Conservation (phyloP, 192 early-diverging fungal species). For the Gonapodya prolifera region DNA sequence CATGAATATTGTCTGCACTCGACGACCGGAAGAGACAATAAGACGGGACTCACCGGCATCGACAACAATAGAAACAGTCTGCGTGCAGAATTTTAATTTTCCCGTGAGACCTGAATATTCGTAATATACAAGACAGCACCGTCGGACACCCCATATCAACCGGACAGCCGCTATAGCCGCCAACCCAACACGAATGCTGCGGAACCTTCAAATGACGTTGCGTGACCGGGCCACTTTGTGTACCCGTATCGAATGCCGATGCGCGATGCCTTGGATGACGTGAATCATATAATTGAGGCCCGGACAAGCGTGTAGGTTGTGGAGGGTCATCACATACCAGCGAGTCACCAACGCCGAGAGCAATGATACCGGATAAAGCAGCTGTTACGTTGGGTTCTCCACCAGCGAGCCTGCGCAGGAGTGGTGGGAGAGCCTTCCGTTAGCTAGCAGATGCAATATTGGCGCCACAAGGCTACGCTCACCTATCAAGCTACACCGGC, state of each 20-base stretch:
- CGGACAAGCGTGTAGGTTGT: not conserved
- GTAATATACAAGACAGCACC: conserved; percentile 18
- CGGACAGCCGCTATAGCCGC: conserved; percentile 22
- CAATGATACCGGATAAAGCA: conserved; percentile 64
- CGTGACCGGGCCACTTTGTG: conserved; percentile 54
- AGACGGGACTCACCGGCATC: conserved; percentile 21
- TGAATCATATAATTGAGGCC: not conserved
- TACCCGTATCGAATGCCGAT: conserved; percentile 64
- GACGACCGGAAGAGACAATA: conserved; percentile 8
- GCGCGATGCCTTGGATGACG: conserved; percentile 57
- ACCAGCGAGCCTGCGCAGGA: conserved; percentile 9
- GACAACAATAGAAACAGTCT: conserved; percentile 15
- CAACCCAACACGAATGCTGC: conserved; percentile 57
- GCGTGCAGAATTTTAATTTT: not conserved
- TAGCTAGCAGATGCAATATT: not conserved
- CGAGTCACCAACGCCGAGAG: conserved; percentile 83
- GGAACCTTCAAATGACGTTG: conserved; percentile 83
- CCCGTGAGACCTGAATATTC: not conserved
- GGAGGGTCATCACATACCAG: conserved; percentile 34
- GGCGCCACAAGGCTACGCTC: not conserved
- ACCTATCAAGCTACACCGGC: conserved; percentile 77
- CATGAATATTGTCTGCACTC: not conserved
- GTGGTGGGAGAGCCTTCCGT: conserved; percentile 7
- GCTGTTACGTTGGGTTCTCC: conserved; percentile 25
- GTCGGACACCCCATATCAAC: conserved; percentile 11